Base-by-base conservation (phyloP, 768 basidiomycete species). In the Lactarius trivialis region DNA sequence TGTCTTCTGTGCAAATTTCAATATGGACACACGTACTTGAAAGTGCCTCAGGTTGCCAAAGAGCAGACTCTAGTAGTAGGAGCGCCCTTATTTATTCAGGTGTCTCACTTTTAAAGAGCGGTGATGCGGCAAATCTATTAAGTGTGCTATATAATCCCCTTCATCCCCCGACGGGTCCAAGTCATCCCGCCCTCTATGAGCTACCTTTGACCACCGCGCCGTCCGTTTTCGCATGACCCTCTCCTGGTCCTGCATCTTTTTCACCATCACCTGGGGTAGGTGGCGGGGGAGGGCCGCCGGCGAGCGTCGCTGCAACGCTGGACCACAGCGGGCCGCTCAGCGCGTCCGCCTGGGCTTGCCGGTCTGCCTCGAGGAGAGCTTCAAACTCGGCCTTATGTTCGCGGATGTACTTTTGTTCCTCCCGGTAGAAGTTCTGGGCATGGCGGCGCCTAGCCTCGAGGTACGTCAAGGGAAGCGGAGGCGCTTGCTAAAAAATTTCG, bases 341-440 rank as follows among this genome's bases (percentile, higher is more conserved):
- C 68, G 82, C 78, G 63, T 73, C 74, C 61, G 75, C 74, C 74
- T 78, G 76, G 33, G 76, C 76, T 69, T 83, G 75, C 58, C 72
- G 75, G 48, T 83, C 81, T 56, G 82, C 82, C 68, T 83, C 81
- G 67, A 83, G 71, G 68, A 76, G 57, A 57, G 74, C 71, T 64
- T 83, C 79, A 64, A 83, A 81, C 54, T 80, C 74, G 36, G 67
- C 76, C 70, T 79, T 82, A 73, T 84, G 78, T 43, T 79, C 69
- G 36, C 71, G 71, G 64, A 84, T 77, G 68, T 81, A 83, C 56
- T 78, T 76, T 60, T 80, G 78, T 63, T 84, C 83, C 60, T 82
- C 80, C 60, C 70, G 73, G 73, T 83, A 84, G 53, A 76, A 73
- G 37, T 69, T 70, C 67, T 84, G 83, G 14, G 81, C 82, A 63